Percentiles rank a stretch among this genome's conserved stretches.
phyloP scores from a whole-genome alignment of 176 grass and related monocot genomes.

The Dactylis glomerata region DNA sequence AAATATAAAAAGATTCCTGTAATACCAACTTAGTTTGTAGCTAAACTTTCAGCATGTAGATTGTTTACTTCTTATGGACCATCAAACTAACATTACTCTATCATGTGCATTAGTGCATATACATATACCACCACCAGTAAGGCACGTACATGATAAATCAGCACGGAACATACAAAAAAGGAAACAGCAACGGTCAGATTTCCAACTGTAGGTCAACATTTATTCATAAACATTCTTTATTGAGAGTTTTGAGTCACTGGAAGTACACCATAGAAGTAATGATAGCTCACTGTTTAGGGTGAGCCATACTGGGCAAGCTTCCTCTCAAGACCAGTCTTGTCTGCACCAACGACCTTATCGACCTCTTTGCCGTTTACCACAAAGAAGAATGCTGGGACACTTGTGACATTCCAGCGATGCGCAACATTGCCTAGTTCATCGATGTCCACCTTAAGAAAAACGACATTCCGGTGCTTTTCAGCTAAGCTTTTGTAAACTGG shows the following conservation, averaged over 20 bases:
- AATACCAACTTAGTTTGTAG: slow-evolving; percentile 8
- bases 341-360: slow-evolving; percentile 61
- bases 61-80: neutral
- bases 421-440: slow-evolving; percentile 48
- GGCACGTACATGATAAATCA: neutral
- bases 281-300: neutral
- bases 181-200: neutral
- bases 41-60: neutral
- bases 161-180: neutral
- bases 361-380: slow-evolving; percentile 59
- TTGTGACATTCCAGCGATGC: slow-evolving; percentile 53
- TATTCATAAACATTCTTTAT: slow-evolving; percentile 20
- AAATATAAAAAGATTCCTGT: neutral
- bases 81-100: slow-evolving; percentile 2
- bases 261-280: slow-evolving; percentile 14
- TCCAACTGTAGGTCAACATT: neutral
- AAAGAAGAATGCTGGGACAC: slow-evolving; percentile 71
- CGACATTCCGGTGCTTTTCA: slow-evolving; percentile 45
- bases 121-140: neutral
- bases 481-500: slow-evolving; percentile 63
- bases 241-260: neutral
- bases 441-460: slow-evolving; percentile 69
- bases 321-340: slow-evolving; percentile 54
- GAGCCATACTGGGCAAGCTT: slow-evolving; percentile 47
- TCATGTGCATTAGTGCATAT: neutral